Evolutionary conservation across 2,329 filamentous ascomycete genomes (phyloP).

Genomic region (Madurella mycetomatis): DNA sequence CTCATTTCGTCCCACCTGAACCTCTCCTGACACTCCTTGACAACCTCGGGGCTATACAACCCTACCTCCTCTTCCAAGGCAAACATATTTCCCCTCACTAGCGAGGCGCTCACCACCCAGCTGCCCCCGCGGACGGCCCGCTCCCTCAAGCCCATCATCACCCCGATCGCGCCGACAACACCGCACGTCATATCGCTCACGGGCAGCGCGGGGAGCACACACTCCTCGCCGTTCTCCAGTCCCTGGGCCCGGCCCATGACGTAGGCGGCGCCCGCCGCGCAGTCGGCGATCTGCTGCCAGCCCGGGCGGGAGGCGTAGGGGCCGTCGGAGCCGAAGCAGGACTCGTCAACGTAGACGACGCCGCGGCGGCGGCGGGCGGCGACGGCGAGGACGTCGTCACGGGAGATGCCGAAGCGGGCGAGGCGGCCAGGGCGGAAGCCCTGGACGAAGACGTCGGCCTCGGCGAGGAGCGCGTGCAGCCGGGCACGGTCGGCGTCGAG

Average conservation of each 20-base stretch:
- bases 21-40: constrained; percentile 23
- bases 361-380: constrained; percentile 38
- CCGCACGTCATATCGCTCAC: constrained; percentile 36
- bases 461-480: constrained; percentile 39
- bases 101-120: constrained; percentile 30
- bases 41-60: constrained; percentile 27
- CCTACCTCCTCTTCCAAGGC: constrained; percentile 30
- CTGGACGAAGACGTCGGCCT: constrained; percentile 51
- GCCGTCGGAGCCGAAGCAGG: constrained; percentile 44
- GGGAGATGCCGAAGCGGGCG: constrained; percentile 37
- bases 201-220: constrained; percentile 31
- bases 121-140: constrained; percentile 31
- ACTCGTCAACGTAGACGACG: constrained; percentile 46
- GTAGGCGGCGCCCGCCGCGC: constrained; percentile 32
- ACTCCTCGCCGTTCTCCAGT: constrained; percentile 28
- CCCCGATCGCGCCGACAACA: constrained; percentile 30
- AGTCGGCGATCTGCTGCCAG: constrained; percentile 49
- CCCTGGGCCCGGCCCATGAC: constrained; percentile 30
- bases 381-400: constrained; percentile 37
- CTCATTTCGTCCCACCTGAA: constrained; percentile 29
- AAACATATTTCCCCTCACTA: constrained; percentile 28
- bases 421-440: constrained; percentile 47
- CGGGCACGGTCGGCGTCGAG: constrained; percentile 36
- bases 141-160: constrained; percentile 32
- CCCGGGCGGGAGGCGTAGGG: constrained; percentile 40